Base-by-base conservation (phyloP, 257 asterid genomes). In the Verbena officinalis region DNA sequence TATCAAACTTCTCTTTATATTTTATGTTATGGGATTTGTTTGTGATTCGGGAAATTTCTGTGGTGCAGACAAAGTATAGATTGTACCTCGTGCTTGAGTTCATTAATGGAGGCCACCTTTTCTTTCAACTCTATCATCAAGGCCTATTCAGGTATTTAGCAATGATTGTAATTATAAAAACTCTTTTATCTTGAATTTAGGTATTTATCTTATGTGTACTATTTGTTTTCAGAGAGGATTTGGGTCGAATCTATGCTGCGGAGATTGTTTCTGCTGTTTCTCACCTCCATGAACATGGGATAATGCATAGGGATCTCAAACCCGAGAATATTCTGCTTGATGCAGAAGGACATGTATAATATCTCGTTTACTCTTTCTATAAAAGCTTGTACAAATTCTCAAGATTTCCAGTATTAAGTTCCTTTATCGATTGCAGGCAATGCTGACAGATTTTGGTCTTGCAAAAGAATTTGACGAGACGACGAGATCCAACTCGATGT, bases 271-370 rank as follows among this genome's bases (percentile, higher is more conserved):
- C 93, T 55, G 95, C 96, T 53, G 90, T 89, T 51, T 73, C 79
- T 63, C 90, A 89, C 76, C 95, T 86, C 50, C 96, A 86, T 69
- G 75, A 75, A 16, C 77, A 82, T 20, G 92, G 93, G 43, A 78
- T 89, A 67, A 86, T 89, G 95, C 96, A 89, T 73, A 80, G 96
- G 76, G 96, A 89, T 73, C 83, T 89, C 31, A 89, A 89, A 73
- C 95, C 96, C 15, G 96, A 89, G 78, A 89, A 89, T 69, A 84
- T 89, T 67, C 84, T 89, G 54, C 78, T 89, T 45, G 95, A 86
- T 72, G 86, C 81, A 4, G 89, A 83, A 65, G 96, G 96, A 8
- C 96, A 89, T 65, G 96, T 89, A 82, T 70, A 84, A 79, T 55
- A 52, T 46, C 61, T 43, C 30, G 68, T 45, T 27, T 22, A 27